phyloP scores from a whole-genome alignment of 225 moss, liverwort and hornwort genomes.

The Bryum argenteum region DNA sequence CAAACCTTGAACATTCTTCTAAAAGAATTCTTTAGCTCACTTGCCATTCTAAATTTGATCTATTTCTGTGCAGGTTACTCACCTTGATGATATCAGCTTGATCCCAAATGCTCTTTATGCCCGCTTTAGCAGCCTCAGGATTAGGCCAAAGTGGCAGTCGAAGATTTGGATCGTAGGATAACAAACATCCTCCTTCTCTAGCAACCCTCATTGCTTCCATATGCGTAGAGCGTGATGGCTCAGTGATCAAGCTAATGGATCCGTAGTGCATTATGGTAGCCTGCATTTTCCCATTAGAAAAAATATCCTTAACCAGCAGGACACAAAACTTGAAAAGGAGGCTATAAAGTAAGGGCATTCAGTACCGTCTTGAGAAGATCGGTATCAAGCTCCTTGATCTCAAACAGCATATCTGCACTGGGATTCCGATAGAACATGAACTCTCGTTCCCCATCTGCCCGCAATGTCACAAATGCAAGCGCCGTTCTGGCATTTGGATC shows the following conservation, averaged over 20 bases:
- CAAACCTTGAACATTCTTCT: too few relatives aligned
- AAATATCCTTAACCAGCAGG: too few relatives aligned
- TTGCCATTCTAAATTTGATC: too few relatives aligned
- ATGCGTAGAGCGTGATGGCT: constrained; percentile 90
- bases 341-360: neutral
- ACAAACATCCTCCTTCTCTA: constrained; percentile 69
- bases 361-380: constrained; percentile 74
- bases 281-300: constrained; percentile 49
- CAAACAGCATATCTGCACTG: constrained; percentile 88
- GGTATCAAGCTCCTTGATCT: constrained; percentile 65
- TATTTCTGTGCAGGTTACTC: neutral
- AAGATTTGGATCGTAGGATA: constrained; percentile 90
- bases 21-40: too few relatives aligned
- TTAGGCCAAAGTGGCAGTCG: constrained; percentile 89
- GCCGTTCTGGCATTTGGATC: constrained; percentile 89
- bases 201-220: constrained; percentile 84
- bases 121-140: constrained; percentile 71
- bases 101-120: constrained; percentile 93
- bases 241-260: constrained; percentile 92
- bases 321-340: neutral
- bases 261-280: constrained; percentile 88
- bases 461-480: constrained; percentile 84
- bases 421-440: constrained; percentile 96
- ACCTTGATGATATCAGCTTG: constrained; percentile 71
- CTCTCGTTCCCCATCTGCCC: constrained; percentile 87